Evolutionary conservation across 192 early-diverging fungal genomes (phyloP).

Genomic region (Allomyces arbusculus): DNA sequence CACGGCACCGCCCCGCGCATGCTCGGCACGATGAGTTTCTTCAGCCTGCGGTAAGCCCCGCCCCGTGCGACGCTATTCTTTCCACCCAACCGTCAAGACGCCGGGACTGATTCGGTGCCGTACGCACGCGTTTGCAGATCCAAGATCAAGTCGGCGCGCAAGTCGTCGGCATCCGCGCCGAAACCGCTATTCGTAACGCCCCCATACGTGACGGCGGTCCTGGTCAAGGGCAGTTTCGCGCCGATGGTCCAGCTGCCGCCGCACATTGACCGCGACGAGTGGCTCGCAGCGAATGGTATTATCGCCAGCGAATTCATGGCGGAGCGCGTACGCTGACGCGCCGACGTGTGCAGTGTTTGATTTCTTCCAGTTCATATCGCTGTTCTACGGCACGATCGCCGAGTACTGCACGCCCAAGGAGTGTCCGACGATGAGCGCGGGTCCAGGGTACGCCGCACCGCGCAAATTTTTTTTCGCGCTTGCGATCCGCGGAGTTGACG

Average conservation of each 20-base stretch:
- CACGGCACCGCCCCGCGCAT: no score
- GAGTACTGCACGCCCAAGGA: constrained; percentile 66
- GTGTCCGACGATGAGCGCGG: constrained; percentile 73
- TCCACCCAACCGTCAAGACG: no score
- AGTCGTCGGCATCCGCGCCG: not conserved
- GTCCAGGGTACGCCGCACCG: constrained; percentile 29
- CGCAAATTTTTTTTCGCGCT: not conserved
- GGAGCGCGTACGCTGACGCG: not conserved
- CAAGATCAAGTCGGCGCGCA: not conserved
- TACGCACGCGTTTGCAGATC: not conserved
- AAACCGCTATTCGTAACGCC: constrained; percentile 18
- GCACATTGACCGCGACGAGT: constrained; percentile 84
- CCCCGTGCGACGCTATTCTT: no score
- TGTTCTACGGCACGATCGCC: constrained; percentile 72
- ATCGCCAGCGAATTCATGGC: not conserved
- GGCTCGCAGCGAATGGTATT: constrained; percentile 64
- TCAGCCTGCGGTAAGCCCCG: no score
- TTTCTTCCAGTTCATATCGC: constrained; percentile 78
- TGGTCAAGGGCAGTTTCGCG: constrained; percentile 83
- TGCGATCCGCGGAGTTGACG: not conserved
- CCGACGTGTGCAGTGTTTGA: constrained; percentile 39
- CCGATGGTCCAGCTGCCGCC: constrained; percentile 73
- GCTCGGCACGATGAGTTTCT: no score
- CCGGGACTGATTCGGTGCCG: no score
- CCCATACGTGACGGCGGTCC: constrained; percentile 50